Evolutionary conservation across 257 asterid genomes (phyloP), one percentile per base, ranked within the genome.

Genomic region (Rubia yunnanensis): DNA sequence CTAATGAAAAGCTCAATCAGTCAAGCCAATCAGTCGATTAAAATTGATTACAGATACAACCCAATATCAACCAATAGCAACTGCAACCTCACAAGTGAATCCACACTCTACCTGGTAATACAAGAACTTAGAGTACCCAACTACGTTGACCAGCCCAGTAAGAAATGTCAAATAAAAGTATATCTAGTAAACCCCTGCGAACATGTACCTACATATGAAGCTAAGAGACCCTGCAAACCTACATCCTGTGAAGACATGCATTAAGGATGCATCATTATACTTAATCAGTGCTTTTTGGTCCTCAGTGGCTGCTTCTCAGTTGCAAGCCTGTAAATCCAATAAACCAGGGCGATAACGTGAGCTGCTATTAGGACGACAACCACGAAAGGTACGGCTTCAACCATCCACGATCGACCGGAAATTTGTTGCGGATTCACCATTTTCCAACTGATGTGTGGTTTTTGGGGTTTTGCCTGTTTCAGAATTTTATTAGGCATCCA

Each of bases 291-390:
- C 53, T 74, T 80, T 76, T 90, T 90, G 31, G 79, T 76, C 75
- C 95, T 81, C 65, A 49, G 75, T 2, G 89, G 87, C 76, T 78
- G 95, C 76, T 80, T 90, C 63, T 90, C 95, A 65, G 95, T 87
- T 59, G 95, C 92, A 70, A 90, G 74, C 77, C 86, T 76, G 78
- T 82, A 90, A 76, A 90, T 84, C 95, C 97, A 90, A 72, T 85
- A 90, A 52, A 81, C 63, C 26, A 31, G 63, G 15, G 74, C 71
- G 20, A 72, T 39, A 14, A 72, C 72, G 54, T 72, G 76, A 11
- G 72, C 76, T 15, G 63, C 76, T 18, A 65, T 66, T 3, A 72
- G 71, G 50, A 72, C 20, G 63, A 72, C 76, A 23, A 66, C 76
- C 38, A 72, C n/a, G 14, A 72, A 67, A 22, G 76, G 76, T 27